These are phyloP conservation scores for Tulasnella sp. DNA, from an alignment of 768 basidiomycete genomes.

Conservation along the genomic window DNA sequence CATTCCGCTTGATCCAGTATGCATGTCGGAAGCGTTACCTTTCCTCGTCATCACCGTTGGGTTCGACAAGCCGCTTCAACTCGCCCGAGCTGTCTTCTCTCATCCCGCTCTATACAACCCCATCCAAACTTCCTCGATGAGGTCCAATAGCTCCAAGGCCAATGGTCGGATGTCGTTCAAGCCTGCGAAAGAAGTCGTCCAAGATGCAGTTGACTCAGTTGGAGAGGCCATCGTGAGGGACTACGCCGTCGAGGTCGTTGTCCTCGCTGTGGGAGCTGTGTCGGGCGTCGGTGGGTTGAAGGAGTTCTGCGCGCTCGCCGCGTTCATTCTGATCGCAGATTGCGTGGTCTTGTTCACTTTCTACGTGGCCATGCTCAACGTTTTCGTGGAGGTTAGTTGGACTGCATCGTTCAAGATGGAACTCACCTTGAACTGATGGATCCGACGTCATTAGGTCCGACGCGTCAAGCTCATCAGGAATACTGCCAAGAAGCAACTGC, in stretches of 20 bases:
- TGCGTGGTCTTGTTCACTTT: constrained; percentile 84
- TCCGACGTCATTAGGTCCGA: constrained; percentile 25
- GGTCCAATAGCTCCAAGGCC: background rate
- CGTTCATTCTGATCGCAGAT: constrained; percentile 75
- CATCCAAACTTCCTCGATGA: constrained; percentile 16
- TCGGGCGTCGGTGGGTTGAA: constrained; percentile 77
- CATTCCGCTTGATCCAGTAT: constrained; percentile 86
- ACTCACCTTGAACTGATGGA: background rate
- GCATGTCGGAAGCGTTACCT: constrained; percentile 87
- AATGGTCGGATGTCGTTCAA: constrained; percentile 28
- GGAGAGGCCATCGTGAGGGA: constrained; percentile 83
- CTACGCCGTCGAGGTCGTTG: constrained; percentile 84
- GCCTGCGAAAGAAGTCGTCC: constrained; percentile 72
- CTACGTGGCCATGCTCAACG: constrained; percentile 74
- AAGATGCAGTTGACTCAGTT: constrained; percentile 67
- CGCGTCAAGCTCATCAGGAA: constrained; percentile 36
- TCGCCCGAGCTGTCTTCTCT: constrained; percentile 80
- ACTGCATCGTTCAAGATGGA: background rate
- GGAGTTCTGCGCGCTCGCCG: constrained; percentile 92
- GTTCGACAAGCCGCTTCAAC: constrained; percentile 91
- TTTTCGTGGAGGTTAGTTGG: constrained; percentile 80
- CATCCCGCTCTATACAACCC: constrained; percentile 41
- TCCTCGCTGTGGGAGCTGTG: constrained; percentile 77
- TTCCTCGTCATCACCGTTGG: constrained; percentile 97
- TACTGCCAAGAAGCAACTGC: constrained; percentile 19